Base-by-base conservation (phyloP, 2,329 filamentous ascomycete genomes). In the Metarhizium anisopliae region DNA sequence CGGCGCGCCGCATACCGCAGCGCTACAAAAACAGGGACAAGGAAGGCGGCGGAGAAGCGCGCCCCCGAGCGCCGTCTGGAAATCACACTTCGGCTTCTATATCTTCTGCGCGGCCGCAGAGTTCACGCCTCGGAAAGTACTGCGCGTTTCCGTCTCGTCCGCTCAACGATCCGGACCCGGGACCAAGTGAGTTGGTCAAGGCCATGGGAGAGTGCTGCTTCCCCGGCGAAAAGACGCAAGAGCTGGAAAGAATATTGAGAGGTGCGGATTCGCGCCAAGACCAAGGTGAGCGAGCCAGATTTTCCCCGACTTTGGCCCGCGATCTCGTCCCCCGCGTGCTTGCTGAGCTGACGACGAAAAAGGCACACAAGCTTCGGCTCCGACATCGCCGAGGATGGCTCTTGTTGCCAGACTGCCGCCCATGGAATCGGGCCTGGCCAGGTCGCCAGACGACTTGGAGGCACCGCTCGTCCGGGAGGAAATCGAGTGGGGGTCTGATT, bases 401-500 rank as follows among this genome's bases (percentile, higher is more conserved):
- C 45, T 29, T 6, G 25, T 49, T 29, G 20, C 25, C 20, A 49
- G 45, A 30, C 45, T 29, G 11, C 20, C 20, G 13, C 45, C 45
- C 8, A n/a, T 36, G 40, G 7, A 11, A 29, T 16, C 45, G 3
- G 13, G 45, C 3, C 14, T n/a, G 14, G 8, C 25, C 45, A n/a
- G 10, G 11, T 16, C 16, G 11, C 13, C 45, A 30, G 45, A 30
- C 8, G 29, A 43, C 20, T 54, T 55, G 52, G 13, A 43, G 43
- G 45, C 35, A 4, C 43, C 52, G 25, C 30, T 57, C 2, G 40
- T 58, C 16, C 43, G 52, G 1, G 42, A 59, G 29, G 47, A 56
- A 38, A 47, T 61, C 35, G 59, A 63, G 32, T 61, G 56, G 59
- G 53, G 52, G 47, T 58, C 54, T 3, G 51, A 55, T 11, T 35